phyloP scores from a whole-genome alignment of 2,329 filamentous ascomycete genomes.

The Clonostachys byssicola region DNA sequence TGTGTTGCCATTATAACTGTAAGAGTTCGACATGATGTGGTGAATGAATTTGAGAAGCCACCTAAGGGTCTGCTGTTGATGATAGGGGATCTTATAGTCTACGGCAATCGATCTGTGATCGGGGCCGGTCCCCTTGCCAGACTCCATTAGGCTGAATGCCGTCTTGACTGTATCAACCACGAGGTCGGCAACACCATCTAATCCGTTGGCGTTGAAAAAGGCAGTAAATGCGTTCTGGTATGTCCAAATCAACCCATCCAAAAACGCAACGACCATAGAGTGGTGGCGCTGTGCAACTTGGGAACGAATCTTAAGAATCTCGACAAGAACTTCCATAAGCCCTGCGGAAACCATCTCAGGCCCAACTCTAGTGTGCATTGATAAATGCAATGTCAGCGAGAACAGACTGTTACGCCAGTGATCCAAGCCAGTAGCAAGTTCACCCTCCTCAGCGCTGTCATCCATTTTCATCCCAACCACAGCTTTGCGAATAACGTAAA shows the following conservation, averaged over 20 bases:
- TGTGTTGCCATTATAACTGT: conserved; percentile 69
- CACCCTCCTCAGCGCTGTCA: conserved; percentile 45
- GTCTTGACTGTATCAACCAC: conserved; percentile 74
- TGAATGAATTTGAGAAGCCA: conserved; percentile 95
- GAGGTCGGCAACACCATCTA: conserved; percentile 87
- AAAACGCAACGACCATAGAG: conserved; percentile 77
- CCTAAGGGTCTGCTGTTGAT: conserved; percentile 88
- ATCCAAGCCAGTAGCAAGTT: conserved; percentile 65
- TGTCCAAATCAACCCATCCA: conserved; percentile 83
- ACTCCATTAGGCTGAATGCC: conserved; percentile 61
- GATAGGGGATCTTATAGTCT: conserved; percentile 91
- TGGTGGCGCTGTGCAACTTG: conserved; percentile 78
- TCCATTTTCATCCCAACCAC: conserved; percentile 73
- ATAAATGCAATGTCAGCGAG: conserved; percentile 78
- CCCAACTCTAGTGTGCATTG: conserved; percentile 69
- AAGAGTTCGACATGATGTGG: conserved; percentile 83
- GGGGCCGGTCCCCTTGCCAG: conserved; percentile 66
- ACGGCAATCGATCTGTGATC: conserved; percentile 73
- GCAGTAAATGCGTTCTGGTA: conserved; percentile 81
- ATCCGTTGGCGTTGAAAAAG: conserved; percentile 75
- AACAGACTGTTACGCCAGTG: conserved; percentile 91
- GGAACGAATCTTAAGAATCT: conserved; percentile 81
- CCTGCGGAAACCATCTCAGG: conserved; percentile 85
- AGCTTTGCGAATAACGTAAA: conserved; percentile 88
- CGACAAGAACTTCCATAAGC: conserved; percentile 83